Evolutionary conservation across 176 grass and related monocot genomes (phyloP).

Genomic region (Triticum monococcum): DNA sequence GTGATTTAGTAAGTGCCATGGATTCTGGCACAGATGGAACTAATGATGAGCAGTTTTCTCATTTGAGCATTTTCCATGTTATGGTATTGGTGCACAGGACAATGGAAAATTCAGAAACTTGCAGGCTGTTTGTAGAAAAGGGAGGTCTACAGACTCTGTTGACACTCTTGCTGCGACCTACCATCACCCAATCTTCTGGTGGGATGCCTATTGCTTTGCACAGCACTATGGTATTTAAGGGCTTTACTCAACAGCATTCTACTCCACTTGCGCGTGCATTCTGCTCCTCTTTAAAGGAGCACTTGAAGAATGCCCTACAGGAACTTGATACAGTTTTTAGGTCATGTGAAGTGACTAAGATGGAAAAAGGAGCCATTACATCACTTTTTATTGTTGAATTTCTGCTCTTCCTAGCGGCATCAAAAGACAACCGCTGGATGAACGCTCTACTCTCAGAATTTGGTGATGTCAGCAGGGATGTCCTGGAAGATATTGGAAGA

Average conservation of each 20-base stretch:
- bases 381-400: constrained; percentile 95
- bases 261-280: constrained; percentile 86
- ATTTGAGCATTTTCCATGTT: constrained; percentile 94
- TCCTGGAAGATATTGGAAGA: constrained; percentile 82
- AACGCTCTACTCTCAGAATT: constrained; percentile 87
- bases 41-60: constrained; percentile 82
- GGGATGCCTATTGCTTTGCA: constrained; percentile 99
- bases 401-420: constrained; percentile 83
- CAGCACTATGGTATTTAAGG: constrained; percentile 97
- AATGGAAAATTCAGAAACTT: constrained; percentile 97
- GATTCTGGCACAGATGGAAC: constrained; percentile 56
- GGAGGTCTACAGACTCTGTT: constrained; percentile 78
- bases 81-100: constrained; percentile 96
- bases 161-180: constrained; percentile 82
- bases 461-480: constrained; percentile 84
- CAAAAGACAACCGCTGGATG: constrained; percentile 98
- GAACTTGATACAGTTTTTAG: constrained; percentile 61
- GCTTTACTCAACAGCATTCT: constrained; percentile 96
- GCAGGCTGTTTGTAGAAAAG: constrained; percentile 96
- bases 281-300: constrained; percentile 79
- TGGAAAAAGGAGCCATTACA: constrained; percentile 54
- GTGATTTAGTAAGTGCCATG: constrained; percentile 78
- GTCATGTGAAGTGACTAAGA: constrained; percentile 39
- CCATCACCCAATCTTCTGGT: constrained; percentile 95
- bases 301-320: constrained; percentile 73